Conservation (phyloP, 805 yeast species). For the Lipomyces starkeyi region DNA sequence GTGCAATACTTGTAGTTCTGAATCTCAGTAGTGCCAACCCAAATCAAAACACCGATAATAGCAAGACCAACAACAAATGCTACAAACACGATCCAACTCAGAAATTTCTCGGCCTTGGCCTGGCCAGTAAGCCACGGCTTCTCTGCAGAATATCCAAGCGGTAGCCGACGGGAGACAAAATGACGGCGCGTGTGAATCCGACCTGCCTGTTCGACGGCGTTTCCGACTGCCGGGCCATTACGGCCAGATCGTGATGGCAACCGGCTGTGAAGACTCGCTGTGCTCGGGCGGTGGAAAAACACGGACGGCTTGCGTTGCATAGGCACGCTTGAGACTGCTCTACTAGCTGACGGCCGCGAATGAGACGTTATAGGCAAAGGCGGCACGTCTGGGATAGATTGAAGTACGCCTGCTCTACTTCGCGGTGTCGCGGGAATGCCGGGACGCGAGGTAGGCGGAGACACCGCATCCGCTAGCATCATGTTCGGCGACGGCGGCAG, state of each 20-base stretch:
- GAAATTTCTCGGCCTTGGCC: conserved; percentile 19
- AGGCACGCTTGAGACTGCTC: neutral
- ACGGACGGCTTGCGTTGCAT: conserved; percentile 11
- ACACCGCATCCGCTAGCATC: neutral
- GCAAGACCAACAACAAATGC: conserved; percentile 18
- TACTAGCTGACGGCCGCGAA: neutral
- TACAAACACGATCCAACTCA: conserved; percentile 13
- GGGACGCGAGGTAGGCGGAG: neutral
- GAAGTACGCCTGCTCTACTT: neutral
- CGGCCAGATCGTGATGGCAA: neutral
- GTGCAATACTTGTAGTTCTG: conserved; percentile 21
- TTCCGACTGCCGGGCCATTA: neutral
- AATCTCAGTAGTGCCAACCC: conserved; percentile 31
- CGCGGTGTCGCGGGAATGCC: neutral
- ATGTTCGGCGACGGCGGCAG: neutral
- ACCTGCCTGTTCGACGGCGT: conserved; percentile 2
- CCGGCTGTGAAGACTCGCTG: neutral
- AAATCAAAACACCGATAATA: conserved; percentile 25
- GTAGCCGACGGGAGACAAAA: conserved; percentile 30
- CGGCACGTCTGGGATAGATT: neutral
- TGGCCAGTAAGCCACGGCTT: conserved; percentile 32
- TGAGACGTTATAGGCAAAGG: neutral
- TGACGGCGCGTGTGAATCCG: conserved; percentile 20
- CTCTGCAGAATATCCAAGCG: conserved; percentile 27
- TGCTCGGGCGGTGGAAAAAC: conserved; percentile 9